A percentile compares a stretch with the other conserved stretches of the same genome.
These are phyloP conservation scores for Pterocarpus santalinus DNA, from an alignment of 306 rosid species.

Conservation along the genomic window DNA sequence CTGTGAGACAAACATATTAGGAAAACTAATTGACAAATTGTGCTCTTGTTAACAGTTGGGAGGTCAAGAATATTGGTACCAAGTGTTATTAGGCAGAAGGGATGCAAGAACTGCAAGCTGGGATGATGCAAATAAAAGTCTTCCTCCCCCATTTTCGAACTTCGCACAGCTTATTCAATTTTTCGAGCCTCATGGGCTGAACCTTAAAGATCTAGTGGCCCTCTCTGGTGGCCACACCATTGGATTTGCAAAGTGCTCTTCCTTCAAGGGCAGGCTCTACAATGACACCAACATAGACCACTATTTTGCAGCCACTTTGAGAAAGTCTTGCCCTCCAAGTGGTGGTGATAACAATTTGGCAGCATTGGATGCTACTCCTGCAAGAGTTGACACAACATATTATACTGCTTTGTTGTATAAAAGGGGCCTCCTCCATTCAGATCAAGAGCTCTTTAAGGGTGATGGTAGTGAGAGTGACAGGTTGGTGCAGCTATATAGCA, in stretches of 20 bases:
- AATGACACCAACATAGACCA: constrained; percentile 52
- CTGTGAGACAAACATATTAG: no score
- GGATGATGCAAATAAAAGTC: constrained; percentile 51
- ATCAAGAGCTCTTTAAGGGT: constrained; percentile 57
- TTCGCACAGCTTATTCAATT: constrained; percentile 47
- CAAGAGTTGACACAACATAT: constrained; percentile 42
- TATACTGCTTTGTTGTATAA: constrained; percentile 38
- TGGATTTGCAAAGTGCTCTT: constrained; percentile 48
- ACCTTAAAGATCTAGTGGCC: constrained; percentile 55
- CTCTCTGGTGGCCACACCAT: constrained; percentile 65
- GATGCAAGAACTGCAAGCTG: constrained; percentile 59
- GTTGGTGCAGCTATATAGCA: constrained; percentile 40
- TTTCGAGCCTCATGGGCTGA: constrained; percentile 53
- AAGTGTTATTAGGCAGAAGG: constrained; percentile 58
- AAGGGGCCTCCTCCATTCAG: constrained; percentile 58
- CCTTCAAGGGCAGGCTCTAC: constrained; percentile 48
- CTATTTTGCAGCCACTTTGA: constrained; percentile 44
- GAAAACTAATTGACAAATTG: background rate
- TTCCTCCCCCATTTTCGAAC: constrained; percentile 49
- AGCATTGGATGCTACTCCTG: constrained; percentile 48
- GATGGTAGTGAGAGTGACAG: constrained; percentile 48
- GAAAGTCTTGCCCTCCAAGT: constrained; percentile 18
- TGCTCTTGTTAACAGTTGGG: constrained; percentile 45
- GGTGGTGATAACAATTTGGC: constrained; percentile 6
- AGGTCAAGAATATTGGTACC: constrained; percentile 51